Base-by-base conservation (phyloP, 768 basidiomycete genomes). In the Kwoniella europaea region DNA sequence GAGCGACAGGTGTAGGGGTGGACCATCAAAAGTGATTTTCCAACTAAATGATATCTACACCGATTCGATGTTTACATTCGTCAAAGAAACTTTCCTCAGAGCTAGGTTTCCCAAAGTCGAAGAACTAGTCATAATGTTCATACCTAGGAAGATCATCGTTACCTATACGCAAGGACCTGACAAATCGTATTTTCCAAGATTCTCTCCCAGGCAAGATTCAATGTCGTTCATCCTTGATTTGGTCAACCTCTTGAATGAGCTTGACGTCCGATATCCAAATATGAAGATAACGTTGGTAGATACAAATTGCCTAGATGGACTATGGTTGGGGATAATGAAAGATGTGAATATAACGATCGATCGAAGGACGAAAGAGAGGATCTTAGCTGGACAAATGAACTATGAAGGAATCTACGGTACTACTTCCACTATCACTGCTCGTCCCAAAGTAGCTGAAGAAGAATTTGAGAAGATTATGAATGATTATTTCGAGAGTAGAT, bases 11-110 rank as follows among this genome's bases (percentile, higher is more conserved):
- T 12, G 10, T 7, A 56, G n/a, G 35, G 27, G 12, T 24, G 57
- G 57, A 41, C 57, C 57, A 27, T 13, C 9, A 29, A 58, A 35
- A 58, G 27, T 58, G 22, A 35, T 58, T 24, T 58, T 58, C 27
- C 57, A 58, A 27, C 29, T 58, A n/a, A 18, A 27, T 58, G 24
- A 58, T n/a, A 58, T 15, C 13, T 35, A 58, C n/a, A 58, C 57
- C 15, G 57, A 58, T n/a, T 6, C 12, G 15, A 13, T 58, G 27
- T 41, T 58, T 10, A 10, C 22, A 3, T 27, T 24, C 27, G 27
- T 58, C 4, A 16, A 35, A 41, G 29, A 58, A 13, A 58, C 27
- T 13, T 58, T 58, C 18, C 24, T 24, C 27, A 27, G 18, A 27
- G 57, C 57, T 27, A 13, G 27, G 27, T 58, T 58, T 9, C 57